phyloP scores from a whole-genome alignment of 1,139 yeast genomes.

The Kodamaea sp. region DNA sequence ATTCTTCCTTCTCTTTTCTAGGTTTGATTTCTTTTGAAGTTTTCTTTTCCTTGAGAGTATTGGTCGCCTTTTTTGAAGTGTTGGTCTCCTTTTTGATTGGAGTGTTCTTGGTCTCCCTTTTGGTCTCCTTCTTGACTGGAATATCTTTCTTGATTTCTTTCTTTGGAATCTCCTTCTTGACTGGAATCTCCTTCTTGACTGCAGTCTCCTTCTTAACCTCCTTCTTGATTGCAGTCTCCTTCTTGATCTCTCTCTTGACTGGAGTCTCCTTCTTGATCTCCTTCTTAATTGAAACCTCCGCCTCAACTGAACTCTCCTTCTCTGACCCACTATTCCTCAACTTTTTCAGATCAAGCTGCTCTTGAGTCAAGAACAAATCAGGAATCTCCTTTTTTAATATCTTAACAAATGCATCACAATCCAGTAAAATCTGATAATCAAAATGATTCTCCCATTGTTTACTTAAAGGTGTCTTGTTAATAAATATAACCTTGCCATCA shows the following conservation, averaged over 20 bases:
- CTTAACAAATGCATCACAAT: constrained; percentile 78
- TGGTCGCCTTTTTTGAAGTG: neutral
- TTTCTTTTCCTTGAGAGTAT: constrained; percentile 2
- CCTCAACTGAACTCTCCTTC: constrained; percentile 4
- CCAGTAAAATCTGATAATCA: constrained; percentile 72
- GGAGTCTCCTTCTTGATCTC: constrained; percentile 8
- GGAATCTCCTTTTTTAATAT: constrained; percentile 52
- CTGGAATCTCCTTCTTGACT: constrained; percentile 9
- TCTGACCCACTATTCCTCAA: constrained; percentile 22
- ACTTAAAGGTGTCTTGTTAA: constrained; percentile 53
- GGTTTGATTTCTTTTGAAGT: constrained; percentile 4
- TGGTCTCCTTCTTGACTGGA: constrained; percentile 3
- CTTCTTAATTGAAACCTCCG: constrained; percentile 6
- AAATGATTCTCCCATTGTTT: constrained; percentile 55
- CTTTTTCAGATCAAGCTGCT: constrained; percentile 45
- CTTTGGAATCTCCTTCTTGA: constrained; percentile 7
- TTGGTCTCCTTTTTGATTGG: constrained; percentile 8
- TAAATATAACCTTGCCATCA: constrained; percentile 59
- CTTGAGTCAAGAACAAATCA: constrained; percentile 54
- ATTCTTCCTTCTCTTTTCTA: constrained; percentile 5
- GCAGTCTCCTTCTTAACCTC: constrained; percentile 8
- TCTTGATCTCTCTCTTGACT: constrained; percentile 6
- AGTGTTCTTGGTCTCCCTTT: constrained; percentile 7
- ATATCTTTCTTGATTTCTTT: constrained; percentile 3
- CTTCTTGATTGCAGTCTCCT: constrained; percentile 4